Evolutionary conservation across 306 rosid species (phyloP), one percentile per base, ranked within the genome.

Genomic region (Casuarina glauca): DNA sequence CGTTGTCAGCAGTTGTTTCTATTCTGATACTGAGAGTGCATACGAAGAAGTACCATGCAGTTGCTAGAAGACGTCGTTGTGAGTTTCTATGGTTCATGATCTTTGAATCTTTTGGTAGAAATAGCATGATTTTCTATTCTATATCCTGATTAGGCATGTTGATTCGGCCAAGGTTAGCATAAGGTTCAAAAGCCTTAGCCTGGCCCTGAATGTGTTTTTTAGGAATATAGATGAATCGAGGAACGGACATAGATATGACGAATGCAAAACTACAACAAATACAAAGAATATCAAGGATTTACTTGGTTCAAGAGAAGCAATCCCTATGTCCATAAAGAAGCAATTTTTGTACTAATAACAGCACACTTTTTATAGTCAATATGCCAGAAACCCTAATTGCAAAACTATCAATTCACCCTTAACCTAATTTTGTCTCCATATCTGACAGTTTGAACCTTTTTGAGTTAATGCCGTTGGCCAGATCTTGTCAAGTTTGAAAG

Each of bases 1-100:
- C 50, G 2, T 16, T 67, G 36, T 67, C 71, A 1, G 71, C 71
- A 67, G 50, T 67, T 67, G 71, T 67, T n/a, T 12, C 48, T 67
- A 49, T 42, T 7, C 35, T 67, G 13, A 67, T 67, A 67, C 11
- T 67, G 49, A 41, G 71, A 67, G 10, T 3, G 71, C 50, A 39
- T 42, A 44, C 4, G 16, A 43, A 4, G 50, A 67, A 67, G 12
- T 17, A 67, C 49, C 26, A 1, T 16, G 6, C 49, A 67, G 35
- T 67, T 41, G 3, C 50, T 1, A 67, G 35, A 67, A 41, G 7
- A 17, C 71, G 32, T 67, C 50, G 12, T 67, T n/a, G 71, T 67
- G 50, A 67, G 71, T 67, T 6, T 43, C 16, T 42, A 41, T 16
- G 41, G 71, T 17, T 17, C 42, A 42, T 42, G 36, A 9, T 41